A percentile compares a stretch with the other conserved stretches of the same genome.
phyloP scores from a whole-genome alignment of 129 eudicot genomes.

The Artemisia argyi region DNA sequence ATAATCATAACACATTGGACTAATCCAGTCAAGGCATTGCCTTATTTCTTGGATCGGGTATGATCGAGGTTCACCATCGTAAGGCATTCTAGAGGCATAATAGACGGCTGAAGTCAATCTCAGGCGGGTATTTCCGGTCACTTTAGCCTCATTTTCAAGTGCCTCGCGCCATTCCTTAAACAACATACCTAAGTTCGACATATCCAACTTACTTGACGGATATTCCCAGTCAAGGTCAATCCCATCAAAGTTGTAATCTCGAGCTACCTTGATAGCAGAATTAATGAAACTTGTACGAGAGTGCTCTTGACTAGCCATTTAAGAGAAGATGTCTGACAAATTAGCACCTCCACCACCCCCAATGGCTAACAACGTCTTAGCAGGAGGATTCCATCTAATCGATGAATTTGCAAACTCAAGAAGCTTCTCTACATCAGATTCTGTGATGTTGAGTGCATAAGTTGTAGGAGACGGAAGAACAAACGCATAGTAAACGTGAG shows the following conservation, averaged over 20 bases:
- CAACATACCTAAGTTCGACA: background rate
- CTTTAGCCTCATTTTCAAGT: background rate
- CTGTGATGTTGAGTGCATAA: conserved; percentile 32
- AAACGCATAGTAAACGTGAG: conserved; percentile 45
- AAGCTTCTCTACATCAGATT: conserved; percentile 24
- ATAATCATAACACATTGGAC: conserved; percentile 47
- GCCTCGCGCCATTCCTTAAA: conserved; percentile 17
- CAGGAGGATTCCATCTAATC: conserved; percentile 22
- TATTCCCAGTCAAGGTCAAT: conserved; percentile 20
- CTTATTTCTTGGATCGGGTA: background rate
- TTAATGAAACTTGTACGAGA: conserved; percentile 40
- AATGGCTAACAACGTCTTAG: conserved; percentile 29
- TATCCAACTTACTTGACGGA: background rate
- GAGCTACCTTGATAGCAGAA: conserved; percentile 38
- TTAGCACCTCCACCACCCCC: conserved; percentile 46
- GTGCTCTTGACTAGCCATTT: conserved; percentile 30
- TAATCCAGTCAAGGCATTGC: conserved; percentile 42
- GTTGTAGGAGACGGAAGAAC: conserved; percentile 31
- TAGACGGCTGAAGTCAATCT: background rate
- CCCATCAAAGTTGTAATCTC: conserved; percentile 40
- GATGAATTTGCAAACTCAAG: conserved; percentile 32
- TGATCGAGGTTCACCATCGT: conserved; percentile 7
- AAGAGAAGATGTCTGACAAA: conserved; percentile 28
- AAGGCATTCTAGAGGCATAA: conserved; percentile 12
- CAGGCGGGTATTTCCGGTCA: background rate